Conservation (phyloP, 192 early-diverging fungal genomes). For the Mortierella antarctica region DNA sequence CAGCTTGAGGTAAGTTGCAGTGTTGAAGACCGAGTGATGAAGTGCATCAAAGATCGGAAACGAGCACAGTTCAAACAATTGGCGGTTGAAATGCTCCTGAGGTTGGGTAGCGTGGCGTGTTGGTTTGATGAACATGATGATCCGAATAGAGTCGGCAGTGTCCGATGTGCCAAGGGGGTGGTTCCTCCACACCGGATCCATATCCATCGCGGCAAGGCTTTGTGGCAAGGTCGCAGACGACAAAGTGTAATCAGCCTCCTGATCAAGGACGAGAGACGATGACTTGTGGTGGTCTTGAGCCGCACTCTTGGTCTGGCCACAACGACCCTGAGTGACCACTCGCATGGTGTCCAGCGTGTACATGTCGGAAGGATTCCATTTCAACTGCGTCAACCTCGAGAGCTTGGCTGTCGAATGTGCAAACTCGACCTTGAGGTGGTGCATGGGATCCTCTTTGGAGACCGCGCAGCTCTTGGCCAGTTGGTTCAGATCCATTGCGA, state of each 20-base stretch:
- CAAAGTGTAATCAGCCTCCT: not conserved
- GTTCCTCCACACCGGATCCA: conserved; percentile 27
- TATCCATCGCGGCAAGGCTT: conserved; percentile 34
- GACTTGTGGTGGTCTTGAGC: not conserved
- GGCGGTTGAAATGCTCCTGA: conserved; percentile 23
- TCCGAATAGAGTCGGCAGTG: conserved; percentile 20
- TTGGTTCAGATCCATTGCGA: conserved; percentile 13
- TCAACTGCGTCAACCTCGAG: conserved; percentile 33
- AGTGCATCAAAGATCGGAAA: conserved; percentile 56
- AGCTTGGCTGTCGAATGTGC: conserved; percentile 29
- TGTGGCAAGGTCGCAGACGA: not conserved
- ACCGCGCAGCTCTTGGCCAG: conserved; percentile 28
- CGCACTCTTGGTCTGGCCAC: not conserved
- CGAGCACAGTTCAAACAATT: conserved; percentile 42
- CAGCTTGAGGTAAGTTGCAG: conserved; percentile 43
- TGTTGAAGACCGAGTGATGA: conserved; percentile 55
- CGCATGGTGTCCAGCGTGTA: conserved; percentile 41
- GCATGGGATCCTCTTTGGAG: conserved; percentile 44
- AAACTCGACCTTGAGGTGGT: conserved; percentile 48
- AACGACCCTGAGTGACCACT: conserved; percentile 13
- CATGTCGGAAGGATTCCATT: conserved; percentile 45
- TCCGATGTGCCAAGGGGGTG: not conserved
- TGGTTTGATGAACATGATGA: conserved; percentile 56
- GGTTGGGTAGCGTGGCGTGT: conserved; percentile 41
- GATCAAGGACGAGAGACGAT: not conserved